These are phyloP conservation scores for Penicillium cataractarum DNA, from an alignment of 495 filamentous ascomycete genomes.

Conservation along the genomic window DNA sequence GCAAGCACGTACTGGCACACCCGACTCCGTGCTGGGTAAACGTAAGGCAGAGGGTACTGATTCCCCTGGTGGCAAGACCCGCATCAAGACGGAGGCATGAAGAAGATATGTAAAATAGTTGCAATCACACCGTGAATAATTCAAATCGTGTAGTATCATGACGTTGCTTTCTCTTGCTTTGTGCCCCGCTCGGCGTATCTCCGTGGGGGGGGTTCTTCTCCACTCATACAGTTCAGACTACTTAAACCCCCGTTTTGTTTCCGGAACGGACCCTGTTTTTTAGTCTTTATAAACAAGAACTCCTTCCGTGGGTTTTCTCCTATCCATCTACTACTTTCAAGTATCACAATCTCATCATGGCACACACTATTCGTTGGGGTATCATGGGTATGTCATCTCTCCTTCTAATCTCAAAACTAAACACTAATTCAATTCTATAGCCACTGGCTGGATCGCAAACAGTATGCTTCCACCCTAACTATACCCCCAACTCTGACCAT, in stretches of 20 bases:
- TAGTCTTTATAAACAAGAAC: not conserved
- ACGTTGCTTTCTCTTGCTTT: conserved; percentile 15
- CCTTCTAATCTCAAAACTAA: not conserved
- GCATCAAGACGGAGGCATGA: conserved; percentile 48
- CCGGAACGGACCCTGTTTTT: not conserved
- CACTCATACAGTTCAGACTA: not conserved
- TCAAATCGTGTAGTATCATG: conserved; percentile 15
- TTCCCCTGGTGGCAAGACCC: conserved; percentile 43
- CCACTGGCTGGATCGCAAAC: conserved; percentile 79
- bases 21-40: conserved; percentile 74
- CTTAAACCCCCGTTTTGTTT: not conserved
- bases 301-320: not conserved
- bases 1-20: conserved; percentile 53
- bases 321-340: conserved; percentile 2
- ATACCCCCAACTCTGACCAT: not conserved
- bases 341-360: conserved; percentile 32
- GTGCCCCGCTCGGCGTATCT: conserved; percentile 41
- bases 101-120: conserved; percentile 7
- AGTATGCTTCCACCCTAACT: conserved; percentile 45
- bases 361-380: conserved; percentile 71
- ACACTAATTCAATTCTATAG: conserved; percentile 40
- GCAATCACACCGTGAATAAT: not conserved
- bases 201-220: conserved; percentile 12
- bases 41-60: conserved; percentile 65
- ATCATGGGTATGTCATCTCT: conserved; percentile 61